phyloP scores from a whole-genome alignment of 2,329 filamentous ascomycete genomes.

The Pestalotiopsis sp. region DNA sequence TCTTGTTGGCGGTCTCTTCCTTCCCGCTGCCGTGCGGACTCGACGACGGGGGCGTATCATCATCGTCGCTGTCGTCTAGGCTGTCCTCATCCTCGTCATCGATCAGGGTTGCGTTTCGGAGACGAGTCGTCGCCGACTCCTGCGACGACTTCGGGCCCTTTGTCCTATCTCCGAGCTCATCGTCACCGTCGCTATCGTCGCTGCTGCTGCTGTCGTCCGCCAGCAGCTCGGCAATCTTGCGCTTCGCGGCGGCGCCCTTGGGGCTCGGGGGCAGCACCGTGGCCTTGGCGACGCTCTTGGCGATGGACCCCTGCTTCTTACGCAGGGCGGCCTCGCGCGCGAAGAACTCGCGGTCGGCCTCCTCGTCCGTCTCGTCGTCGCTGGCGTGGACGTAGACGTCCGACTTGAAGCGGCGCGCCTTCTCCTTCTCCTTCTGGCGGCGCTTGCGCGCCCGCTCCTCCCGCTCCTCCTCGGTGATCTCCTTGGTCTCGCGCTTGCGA shows the following conservation, averaged over 20 bases:
- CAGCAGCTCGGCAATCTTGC: conserved; percentile 28
- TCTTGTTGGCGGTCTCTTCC: conserved; percentile 21
- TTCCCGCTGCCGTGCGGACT: conserved; percentile 32
- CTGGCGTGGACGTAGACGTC: conserved; percentile 78
- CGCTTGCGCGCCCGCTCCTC: conserved; percentile 65
- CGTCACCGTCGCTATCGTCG: conserved; percentile 23
- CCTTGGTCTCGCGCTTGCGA: conserved; percentile 43
- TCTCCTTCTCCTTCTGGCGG: conserved; percentile 73
- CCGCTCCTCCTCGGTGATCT: conserved; percentile 64
- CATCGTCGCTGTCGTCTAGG: conserved; percentile 29
- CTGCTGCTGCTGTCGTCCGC: conserved; percentile 31
- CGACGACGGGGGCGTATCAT: conserved; percentile 43
- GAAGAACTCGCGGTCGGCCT: conserved; percentile 73
- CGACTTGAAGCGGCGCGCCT: conserved; percentile 80
- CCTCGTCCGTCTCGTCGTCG: conserved; percentile 89
- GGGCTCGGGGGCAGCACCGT: conserved; percentile 9
- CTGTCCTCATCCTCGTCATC: conserved; percentile 28
- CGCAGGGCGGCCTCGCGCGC: conserved; percentile 69
- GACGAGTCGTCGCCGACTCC: conserved; percentile 20
- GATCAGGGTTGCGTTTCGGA: conserved; percentile 19
- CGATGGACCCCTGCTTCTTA: conserved; percentile 48
- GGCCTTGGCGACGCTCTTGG: conserved; percentile 35
- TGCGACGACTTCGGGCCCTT: conserved; percentile 21
- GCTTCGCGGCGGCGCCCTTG: conserved; percentile 27
- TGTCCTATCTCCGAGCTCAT: background rate